These are phyloP conservation scores for Emmonsiellopsis sp. DNA, from an alignment of 2,329 filamentous ascomycete species.

Conservation along the genomic window DNA sequence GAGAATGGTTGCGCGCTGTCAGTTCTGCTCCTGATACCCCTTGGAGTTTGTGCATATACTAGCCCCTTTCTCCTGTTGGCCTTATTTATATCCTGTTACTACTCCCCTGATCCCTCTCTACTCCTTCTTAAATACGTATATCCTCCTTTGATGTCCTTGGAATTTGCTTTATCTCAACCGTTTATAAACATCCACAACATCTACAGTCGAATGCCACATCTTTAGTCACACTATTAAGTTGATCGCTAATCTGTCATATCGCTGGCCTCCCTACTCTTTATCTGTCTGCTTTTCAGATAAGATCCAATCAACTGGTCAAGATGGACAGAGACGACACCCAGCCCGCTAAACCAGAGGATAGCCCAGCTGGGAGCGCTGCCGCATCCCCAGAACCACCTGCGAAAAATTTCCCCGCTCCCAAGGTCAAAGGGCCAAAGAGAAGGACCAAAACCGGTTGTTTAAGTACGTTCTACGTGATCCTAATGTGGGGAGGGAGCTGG, in stretches of 20 bases:
- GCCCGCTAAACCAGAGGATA: neutral
- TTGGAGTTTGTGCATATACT: too few species aligned
- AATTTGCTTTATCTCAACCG: too few species aligned
- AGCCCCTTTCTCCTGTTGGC: too few species aligned
- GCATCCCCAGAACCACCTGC: constrained; percentile 8
- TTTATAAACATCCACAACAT: too few species aligned
- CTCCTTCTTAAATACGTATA: too few species aligned
- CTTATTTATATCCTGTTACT: too few species aligned
- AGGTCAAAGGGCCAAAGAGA: constrained; percentile 41
- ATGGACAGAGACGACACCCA: neutral
- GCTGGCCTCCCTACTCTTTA: neutral
- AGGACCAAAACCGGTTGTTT: constrained; percentile 89
- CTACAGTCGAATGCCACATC: too few species aligned
- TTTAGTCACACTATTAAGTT: too few species aligned
- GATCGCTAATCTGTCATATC: neutral
- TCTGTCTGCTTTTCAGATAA: neutral
- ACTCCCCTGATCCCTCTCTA: too few species aligned
- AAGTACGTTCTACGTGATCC: constrained; percentile 49
- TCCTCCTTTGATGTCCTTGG: too few species aligned
- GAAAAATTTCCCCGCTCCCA: constrained; percentile 17
- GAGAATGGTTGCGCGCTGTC: too few species aligned
- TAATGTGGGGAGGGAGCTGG: constrained; percentile 1
- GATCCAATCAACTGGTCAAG: neutral
- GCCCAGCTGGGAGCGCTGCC: neutral
- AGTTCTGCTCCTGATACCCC: too few species aligned